Percentiles rank a stretch among this genome's conserved stretches.
Evolutionary conservation across 129 eudicot genomes (phyloP).

Genomic region (Ambrosia artemisiifolia): DNA sequence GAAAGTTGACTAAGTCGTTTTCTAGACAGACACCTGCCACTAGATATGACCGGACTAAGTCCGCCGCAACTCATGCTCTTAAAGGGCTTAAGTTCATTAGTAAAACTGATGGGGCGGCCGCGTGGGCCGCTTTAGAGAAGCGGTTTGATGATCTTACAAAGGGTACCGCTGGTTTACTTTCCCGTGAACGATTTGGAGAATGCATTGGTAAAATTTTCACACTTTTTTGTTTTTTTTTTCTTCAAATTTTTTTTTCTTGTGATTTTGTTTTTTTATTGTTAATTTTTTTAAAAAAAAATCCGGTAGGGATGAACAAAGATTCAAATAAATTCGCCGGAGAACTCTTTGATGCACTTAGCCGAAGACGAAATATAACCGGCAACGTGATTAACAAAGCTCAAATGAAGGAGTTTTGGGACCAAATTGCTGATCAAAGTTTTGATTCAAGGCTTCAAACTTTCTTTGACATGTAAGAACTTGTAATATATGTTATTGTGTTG

Average conservation of each 20-base stretch:
- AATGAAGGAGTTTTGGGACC: constrained; percentile 87
- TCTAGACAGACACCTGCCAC: constrained; percentile 19
- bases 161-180: constrained; percentile 50
- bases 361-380: constrained; percentile 58
- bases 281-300: neutral
- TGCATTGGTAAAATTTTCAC: constrained; percentile 56
- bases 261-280: neutral
- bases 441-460: constrained; percentile 88
- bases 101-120: constrained; percentile 44
- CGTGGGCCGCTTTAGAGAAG: constrained; percentile 57
- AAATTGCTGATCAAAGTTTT: constrained; percentile 69
- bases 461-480: constrained; percentile 74
- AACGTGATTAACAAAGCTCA: constrained; percentile 51
- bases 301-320: constrained; percentile 70
- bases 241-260: neutral
- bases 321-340: constrained; percentile 74
- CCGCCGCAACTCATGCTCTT: constrained; percentile 47
- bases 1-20: constrained; percentile 40
- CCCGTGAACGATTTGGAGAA: constrained; percentile 61
- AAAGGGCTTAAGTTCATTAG: constrained; percentile 56
- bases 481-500: no score
- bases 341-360: constrained; percentile 77
- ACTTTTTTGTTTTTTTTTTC: neutral
- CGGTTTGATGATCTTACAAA: constrained; percentile 54
- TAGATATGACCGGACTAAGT: constrained; percentile 41